phyloP scores from a whole-genome alignment of 768 basidiomycete genomes.

The Daedaleopsis nitida region DNA sequence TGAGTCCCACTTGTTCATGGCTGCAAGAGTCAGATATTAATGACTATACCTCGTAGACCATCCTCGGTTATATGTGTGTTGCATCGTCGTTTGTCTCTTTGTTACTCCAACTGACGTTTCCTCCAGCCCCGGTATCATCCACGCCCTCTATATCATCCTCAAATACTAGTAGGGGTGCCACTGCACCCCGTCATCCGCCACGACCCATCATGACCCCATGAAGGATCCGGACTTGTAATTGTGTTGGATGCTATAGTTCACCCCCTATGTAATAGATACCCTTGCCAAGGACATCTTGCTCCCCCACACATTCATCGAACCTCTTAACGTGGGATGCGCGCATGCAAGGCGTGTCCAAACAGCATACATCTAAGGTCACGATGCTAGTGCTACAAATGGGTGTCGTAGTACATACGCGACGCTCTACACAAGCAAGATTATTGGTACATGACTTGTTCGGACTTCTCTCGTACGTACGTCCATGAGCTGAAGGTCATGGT shows the following conservation, averaged over 20 bases:
- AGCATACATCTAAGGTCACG: background rate
- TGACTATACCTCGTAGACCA: constrained; percentile 39
- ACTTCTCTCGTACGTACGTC: background rate
- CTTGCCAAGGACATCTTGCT: background rate
- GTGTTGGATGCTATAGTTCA: constrained; percentile 6
- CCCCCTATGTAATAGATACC: constrained; percentile 12
- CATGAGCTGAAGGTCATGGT: background rate
- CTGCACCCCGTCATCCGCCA: constrained; percentile 3
- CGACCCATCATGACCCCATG: constrained; percentile 18
- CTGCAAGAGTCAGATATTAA: no score
- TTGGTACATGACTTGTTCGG: background rate
- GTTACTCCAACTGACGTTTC: constrained; percentile 25
- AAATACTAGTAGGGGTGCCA: constrained; percentile 53
- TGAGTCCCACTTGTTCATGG: constrained; percentile 24
- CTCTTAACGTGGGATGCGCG: background rate
- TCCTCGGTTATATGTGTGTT: constrained; percentile 76
- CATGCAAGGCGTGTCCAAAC: no score
- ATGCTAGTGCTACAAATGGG: background rate
- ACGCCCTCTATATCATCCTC: constrained; percentile 81
- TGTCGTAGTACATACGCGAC: background rate
- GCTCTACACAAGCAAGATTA: background rate
- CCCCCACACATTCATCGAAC: background rate
- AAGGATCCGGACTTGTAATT: constrained; percentile 6
- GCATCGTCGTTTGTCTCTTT: background rate
- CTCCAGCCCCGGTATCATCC: constrained; percentile 74